Conservation (phyloP, 306 rosid species). For the Hippophae tibetana region DNA sequence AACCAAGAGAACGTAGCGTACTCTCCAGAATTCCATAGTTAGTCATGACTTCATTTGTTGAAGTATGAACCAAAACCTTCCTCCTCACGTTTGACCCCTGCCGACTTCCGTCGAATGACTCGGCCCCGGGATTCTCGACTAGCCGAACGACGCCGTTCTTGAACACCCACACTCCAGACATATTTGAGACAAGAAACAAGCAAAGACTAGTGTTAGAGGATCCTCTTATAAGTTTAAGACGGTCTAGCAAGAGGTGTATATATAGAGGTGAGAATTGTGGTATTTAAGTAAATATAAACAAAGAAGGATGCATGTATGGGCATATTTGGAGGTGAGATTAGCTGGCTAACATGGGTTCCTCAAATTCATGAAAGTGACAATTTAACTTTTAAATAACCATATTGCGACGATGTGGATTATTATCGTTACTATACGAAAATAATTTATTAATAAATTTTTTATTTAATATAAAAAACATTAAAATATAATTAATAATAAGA, state of each 20-base stretch:
- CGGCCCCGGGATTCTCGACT: conserved; percentile 65
- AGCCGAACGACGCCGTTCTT: conserved; percentile 74
- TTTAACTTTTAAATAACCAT: conserved; percentile 13
- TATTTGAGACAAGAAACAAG: background rate
- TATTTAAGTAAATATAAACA: background rate
- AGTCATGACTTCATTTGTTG: conserved; percentile 52
- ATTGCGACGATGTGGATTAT: no score
- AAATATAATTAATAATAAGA: no score
- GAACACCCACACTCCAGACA: conserved; percentile 98
- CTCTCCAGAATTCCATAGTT: conserved; percentile 50
- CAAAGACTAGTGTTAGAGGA: conserved; percentile 1
- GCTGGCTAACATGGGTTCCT: conserved; percentile 33
- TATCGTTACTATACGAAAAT: no score
- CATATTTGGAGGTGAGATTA: conserved; percentile 24
- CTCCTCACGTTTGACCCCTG: conserved; percentile 29
- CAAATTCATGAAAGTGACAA: background rate
- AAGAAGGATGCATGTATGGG: conserved; percentile 12
- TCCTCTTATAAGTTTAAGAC: background rate
- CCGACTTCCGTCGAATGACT: conserved; percentile 22
- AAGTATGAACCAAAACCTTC: conserved; percentile 59
- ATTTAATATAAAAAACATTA: no score
- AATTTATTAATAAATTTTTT: no score
- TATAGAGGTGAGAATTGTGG: conserved; percentile 21
- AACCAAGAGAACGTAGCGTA: conserved; percentile 52
- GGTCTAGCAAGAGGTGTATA: background rate